Base-by-base conservation (phyloP, 768 basidiomycete species). In the Paxillus ammoniavirescens region DNA sequence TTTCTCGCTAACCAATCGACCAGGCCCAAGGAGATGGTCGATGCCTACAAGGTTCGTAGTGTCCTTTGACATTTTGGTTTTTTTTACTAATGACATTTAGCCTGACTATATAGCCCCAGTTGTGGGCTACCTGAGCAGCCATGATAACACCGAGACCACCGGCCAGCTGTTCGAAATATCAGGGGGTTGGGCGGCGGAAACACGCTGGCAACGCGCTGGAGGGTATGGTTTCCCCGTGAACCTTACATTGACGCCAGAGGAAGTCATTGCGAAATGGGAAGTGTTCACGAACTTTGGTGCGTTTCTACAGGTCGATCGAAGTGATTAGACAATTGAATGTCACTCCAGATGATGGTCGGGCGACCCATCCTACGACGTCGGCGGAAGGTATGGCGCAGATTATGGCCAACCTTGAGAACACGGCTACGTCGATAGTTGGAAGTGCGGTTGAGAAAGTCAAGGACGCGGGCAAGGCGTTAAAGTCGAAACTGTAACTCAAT, bases 91-190 rank as follows among this genome's bases (percentile, higher is more conserved):
- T n/a, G 46, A 31, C 35, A 23, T 38, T 21, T 61, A 90, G 85
- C 93, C 96, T 40, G 93, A 97, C 63, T 96, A 78, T 64, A 83
- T 98, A 49, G 93, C 96, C 3, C 96, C 97, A 9, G 66, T 98
- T 42, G 93, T 97, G 26, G 95, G 93, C 7, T 98, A 88, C 67
- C 79, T 99, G 31, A 86, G 82, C 4, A 93, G 91, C 65, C 82
- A 85, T 70, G 88, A 85, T 50, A 95, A 96, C 61, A 76, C 78
- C 15, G 80, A 84, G 36, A 85, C 83, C 8, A 82, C 86, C 12
- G 90, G 91, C 8, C 73, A 76, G 5, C 66, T 99, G 47, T 95
- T 95, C 68, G 95, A 98, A 69, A 81, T 93, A 38, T 80, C 80
- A 13, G 94, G 90, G 21, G 97, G 96, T 0, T 98, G 93, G 91